Percentiles rank a stretch among this genome's conserved stretches.
These are phyloP conservation scores for Nephelium lappaceum DNA, from an alignment of 345 rosid species.

Conservation along the genomic window DNA sequence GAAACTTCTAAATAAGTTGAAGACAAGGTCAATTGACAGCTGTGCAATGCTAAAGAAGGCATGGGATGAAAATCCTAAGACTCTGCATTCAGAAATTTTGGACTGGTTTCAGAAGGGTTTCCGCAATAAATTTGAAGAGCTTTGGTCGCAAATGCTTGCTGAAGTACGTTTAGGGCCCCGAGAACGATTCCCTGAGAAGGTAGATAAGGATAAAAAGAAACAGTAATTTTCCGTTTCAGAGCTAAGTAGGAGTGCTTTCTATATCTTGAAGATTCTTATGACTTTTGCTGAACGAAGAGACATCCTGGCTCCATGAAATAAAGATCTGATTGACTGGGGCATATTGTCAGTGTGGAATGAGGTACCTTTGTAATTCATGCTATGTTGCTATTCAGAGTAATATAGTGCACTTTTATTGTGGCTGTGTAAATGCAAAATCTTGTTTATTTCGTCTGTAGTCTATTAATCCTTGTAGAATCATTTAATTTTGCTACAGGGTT, in stretches of 20 bases:
- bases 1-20: constrained; percentile 54
- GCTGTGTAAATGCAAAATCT: neutral
- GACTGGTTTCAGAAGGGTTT: constrained; percentile 76
- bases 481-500: neutral
- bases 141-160: constrained; percentile 62
- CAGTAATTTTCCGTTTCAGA: constrained; percentile 5
- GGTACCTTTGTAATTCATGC: neutral
- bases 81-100: constrained; percentile 52
- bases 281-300: neutral
- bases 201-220: constrained; percentile 30
- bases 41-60: constrained; percentile 47
- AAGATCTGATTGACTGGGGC: neutral
- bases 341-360: neutral
- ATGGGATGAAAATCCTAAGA: constrained; percentile 55
- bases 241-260: neutral
- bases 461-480: neutral
- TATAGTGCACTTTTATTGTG: neutral
- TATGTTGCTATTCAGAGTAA: neutral
- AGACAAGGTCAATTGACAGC: constrained; percentile 46
- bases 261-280: neutral
- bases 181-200: constrained; percentile 35
- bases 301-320: neutral
- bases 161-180: constrained; percentile 46
- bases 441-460: neutral
- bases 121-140: constrained; percentile 42